phyloP scores from a whole-genome alignment of 176 grass and related monocot genomes.

The Zoysia japonica region DNA sequence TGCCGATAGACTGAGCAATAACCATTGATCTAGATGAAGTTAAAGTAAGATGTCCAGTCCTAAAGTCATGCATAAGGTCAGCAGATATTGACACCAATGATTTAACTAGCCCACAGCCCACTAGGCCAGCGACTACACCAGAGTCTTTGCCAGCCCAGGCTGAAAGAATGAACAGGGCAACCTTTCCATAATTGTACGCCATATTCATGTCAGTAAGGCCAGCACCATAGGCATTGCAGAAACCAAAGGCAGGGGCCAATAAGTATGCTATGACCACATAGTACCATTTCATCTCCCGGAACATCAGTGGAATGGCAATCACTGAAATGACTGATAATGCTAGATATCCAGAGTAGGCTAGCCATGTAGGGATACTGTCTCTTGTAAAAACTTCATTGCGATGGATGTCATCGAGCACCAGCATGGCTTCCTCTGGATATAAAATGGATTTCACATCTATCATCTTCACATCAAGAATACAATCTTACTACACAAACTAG shows the following conservation, averaged over 20 bases:
- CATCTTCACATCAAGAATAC: conserved; percentile 9
- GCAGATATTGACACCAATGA: conserved; percentile 85
- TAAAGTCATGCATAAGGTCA: conserved; percentile 98
- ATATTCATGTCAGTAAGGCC: conserved; percentile 98
- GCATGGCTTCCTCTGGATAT: conserved; percentile 63
- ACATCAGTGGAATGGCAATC: conserved; percentile 77
- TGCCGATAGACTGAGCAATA: conserved; percentile 85
- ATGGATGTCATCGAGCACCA: conserved; percentile 53
- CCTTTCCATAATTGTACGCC: conserved; percentile 99
- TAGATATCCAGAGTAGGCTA: conserved; percentile 68
- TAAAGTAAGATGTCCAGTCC: conserved; percentile 91
- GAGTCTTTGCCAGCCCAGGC: conserved; percentile 82
- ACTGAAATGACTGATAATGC: conserved; percentile 55
- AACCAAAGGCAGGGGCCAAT: conserved; percentile 81
- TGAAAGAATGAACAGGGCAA: conserved; percentile 83
- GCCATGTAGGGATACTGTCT: conserved; percentile 69
- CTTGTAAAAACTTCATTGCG: conserved; percentile 78
- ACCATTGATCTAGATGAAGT: conserved; percentile 95
- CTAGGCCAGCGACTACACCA: conserved; percentile 83
- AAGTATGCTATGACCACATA: conserved; percentile 86
- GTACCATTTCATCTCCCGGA: conserved; percentile 91
- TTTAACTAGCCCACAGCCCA: conserved; percentile 91
- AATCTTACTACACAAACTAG: background rate
- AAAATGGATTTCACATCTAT: conserved; percentile 20
- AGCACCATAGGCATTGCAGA: conserved; percentile 95